Conservation (phyloP, 1,284 basidiomycete genomes). For the Puccinia hordei region DNA sequence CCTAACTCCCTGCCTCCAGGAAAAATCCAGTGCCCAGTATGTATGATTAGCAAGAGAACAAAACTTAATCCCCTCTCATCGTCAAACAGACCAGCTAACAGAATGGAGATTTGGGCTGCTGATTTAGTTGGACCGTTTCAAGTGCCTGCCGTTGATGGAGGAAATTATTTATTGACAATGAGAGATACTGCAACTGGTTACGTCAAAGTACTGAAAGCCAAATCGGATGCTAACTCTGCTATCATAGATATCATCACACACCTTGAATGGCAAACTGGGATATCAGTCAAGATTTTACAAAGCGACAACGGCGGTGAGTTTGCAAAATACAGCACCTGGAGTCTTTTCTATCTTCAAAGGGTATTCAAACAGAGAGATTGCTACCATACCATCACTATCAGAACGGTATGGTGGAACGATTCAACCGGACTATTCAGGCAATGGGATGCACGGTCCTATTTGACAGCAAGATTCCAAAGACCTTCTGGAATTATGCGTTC, state of each 20-base stretch:
- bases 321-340: too few relatives aligned
- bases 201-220: neutral
- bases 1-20: neutral
- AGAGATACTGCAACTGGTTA: neutral
- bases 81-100: neutral
- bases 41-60: slow-evolving; percentile 10
- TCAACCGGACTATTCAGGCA: too few relatives aligned
- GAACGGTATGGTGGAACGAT: too few relatives aligned
- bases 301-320: too few relatives aligned
- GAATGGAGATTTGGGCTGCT: neutral
- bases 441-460: slow-evolving; percentile 10
- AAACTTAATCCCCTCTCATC: neutral
- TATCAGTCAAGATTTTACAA: too few relatives aligned
- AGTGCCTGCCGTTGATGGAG: neutral
- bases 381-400: too few relatives aligned
- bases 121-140: slow-evolving; percentile 28
- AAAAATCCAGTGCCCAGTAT: slow-evolving; percentile 21
- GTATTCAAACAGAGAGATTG: neutral
- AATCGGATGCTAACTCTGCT: neutral
- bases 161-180: neutral
- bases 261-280: neutral
- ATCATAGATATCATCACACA: neutral
- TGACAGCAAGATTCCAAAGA: too few relatives aligned
- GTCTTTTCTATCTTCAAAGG: too few relatives aligned
- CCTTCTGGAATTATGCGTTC: too few relatives aligned